These are phyloP conservation scores for Rhizophagus clarus DNA, from an alignment of 192 early-diverging fungal species.

Conservation along the genomic window DNA sequence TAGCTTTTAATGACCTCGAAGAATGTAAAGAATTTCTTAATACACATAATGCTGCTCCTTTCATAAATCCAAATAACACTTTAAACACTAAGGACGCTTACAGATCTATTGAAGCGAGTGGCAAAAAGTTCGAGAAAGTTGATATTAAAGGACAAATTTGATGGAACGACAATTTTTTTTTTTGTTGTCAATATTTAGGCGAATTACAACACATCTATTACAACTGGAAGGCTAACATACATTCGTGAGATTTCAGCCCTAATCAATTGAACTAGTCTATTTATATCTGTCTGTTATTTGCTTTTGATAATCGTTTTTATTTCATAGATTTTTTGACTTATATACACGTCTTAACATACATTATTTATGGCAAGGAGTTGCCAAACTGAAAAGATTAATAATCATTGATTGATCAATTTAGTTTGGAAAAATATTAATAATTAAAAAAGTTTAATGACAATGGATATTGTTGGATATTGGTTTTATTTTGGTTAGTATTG, in stretches of 20 bases:
- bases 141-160: constrained; percentile 82
- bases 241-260: not conserved
- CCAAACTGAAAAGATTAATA: not conserved
- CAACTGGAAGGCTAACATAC: not conserved
- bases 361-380: not conserved
- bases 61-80: constrained; percentile 36
- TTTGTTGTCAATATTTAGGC: not conserved
- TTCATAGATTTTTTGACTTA: not conserved
- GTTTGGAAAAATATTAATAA: not conserved
- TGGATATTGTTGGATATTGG: not conserved
- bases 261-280: not conserved
- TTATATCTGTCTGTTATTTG: not conserved
- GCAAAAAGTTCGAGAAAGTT: constrained; percentile 65
- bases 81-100: constrained; percentile 65
- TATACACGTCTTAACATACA: not conserved
- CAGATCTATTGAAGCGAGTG: constrained; percentile 49
- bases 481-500: not conserved
- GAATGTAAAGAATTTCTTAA: constrained; percentile 57
- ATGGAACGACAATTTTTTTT: not conserved
- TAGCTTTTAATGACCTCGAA: constrained; percentile 62
- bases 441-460: not conserved
- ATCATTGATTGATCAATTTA: not conserved
- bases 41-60: constrained; percentile 39
- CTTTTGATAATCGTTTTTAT: not conserved
- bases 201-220: not conserved